Evolutionary conservation across 768 basidiomycete genomes (phyloP), one percentile per base, ranked within the genome.

Genomic region (Kondoa malvinella): DNA sequence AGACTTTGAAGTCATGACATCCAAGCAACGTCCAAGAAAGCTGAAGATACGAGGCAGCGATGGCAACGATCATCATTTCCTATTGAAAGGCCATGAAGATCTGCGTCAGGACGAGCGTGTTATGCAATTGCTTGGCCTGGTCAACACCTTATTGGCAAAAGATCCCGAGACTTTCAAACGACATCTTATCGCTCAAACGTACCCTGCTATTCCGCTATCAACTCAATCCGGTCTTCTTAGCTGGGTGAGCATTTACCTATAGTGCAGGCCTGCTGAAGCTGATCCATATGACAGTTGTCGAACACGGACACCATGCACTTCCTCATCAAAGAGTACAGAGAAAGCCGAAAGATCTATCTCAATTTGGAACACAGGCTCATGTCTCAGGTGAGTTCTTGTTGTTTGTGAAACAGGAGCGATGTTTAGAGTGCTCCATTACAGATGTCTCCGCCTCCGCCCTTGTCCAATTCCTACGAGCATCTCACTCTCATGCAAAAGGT

Each of bases 281-380:
- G 73, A 89, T 96, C 34, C 84, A 97, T 26, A 90, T 97, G 75
- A 90, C 75, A 91, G 95, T 75, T 75, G 71, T 66, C 86, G 95
- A 67, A 94, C 32, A 60, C 33, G 15, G 57, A 32, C 34, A 40
- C 67, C 15, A 25, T 65, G 17, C 56, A 66, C 32, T 3, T 29
- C n/a, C 50, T 66, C 34, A 29, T 60, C 30, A 63, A 65, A 21
- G 31, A 34, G 12, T 73, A 74, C 65, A 86, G 95, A 68, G 95
- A 99, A 72, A 88, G 89, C 4, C 84, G 92, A 70, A 97, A 99
- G 79, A 92, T 99, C 30, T 80, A 97, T 21, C 82, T 97, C 68
- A 96, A 99, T 76, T 95, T 97, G 67, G 95, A 99, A 78, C 94
- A 96, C 75, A 86, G 92, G n/a, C 79, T 99, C 68, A 99, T 99